Percentiles rank a stretch among this genome's conserved stretches.
Conservation (phyloP, 495 filamentous ascomycete genomes). For the Hypoxylon intermedium region DNA sequence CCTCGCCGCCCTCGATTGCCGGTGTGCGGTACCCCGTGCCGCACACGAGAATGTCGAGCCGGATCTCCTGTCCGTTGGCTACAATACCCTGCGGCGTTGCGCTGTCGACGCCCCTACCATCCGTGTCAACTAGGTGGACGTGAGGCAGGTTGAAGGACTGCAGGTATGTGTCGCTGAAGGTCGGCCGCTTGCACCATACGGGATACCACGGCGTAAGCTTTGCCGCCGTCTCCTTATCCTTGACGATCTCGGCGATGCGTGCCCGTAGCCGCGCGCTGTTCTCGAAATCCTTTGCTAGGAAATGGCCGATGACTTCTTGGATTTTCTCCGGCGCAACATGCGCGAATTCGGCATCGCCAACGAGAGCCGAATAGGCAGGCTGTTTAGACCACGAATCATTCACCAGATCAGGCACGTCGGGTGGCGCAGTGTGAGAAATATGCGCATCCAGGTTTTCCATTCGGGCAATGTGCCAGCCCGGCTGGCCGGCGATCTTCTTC, state of each 20-base stretch:
- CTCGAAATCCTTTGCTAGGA: conserved; percentile 39
- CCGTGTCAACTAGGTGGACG: conserved; percentile 61
- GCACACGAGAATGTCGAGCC: conserved; percentile 57
- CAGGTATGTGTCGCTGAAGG: conserved; percentile 57
- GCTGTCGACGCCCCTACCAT: conserved; percentile 57
- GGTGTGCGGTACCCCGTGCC: conserved; percentile 57
- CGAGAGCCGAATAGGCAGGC: conserved; percentile 37
- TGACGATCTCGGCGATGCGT: conserved; percentile 53
- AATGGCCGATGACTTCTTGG: conserved; percentile 41
- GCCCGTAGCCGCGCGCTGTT: conserved; percentile 39
- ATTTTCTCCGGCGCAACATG: conserved; percentile 44
- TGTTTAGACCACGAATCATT: conserved; percentile 51
- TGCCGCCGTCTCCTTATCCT: conserved; percentile 50
- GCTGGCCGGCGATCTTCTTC: conserved; percentile 46
- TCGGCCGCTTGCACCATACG: conserved; percentile 55
- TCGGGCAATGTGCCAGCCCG: conserved; percentile 56
- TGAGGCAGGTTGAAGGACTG: conserved; percentile 52
- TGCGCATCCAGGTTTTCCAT: conserved; percentile 45
- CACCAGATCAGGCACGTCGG: conserved; percentile 48
- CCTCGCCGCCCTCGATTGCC: too few relatives aligned
- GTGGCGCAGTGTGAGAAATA: conserved; percentile 39
- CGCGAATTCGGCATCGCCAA: conserved; percentile 42
- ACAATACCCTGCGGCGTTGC: conserved; percentile 50
- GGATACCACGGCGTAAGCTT: conserved; percentile 57
- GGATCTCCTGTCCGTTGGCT: conserved; percentile 47